These are phyloP conservation scores for Aegilops speltoides DNA, from an alignment of 176 grass and related monocot species.

Conservation along the genomic window DNA sequence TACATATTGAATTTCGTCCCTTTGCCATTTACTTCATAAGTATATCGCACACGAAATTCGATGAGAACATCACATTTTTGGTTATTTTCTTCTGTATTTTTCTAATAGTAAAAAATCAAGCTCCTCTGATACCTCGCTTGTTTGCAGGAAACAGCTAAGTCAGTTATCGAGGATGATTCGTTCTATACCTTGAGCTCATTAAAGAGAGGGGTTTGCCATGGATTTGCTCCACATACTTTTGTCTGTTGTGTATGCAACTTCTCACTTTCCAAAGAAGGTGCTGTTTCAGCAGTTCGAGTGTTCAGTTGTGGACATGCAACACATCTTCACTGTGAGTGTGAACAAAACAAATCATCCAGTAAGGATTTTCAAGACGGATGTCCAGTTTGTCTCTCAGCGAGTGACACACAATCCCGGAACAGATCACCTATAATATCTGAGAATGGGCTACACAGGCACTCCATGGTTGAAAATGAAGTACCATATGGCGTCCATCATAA, in stretches of 20 bases:
- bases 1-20: slow-evolving; percentile 27
- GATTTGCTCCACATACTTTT: slow-evolving; percentile 74
- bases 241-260: slow-evolving; percentile 88
- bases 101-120: background rate
- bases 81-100: slow-evolving; percentile 23
- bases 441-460: slow-evolving; percentile 47
- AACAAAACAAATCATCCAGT: slow-evolving; percentile 57
- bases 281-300: slow-evolving; percentile 59
- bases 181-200: slow-evolving; percentile 92
- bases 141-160: slow-evolving; percentile 90
- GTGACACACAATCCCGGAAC: slow-evolving; percentile 36
- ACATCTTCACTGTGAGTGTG: slow-evolving; percentile 87
- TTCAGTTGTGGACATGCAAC: slow-evolving; percentile 92
- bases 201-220: slow-evolving; percentile 90
- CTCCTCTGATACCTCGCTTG: slow-evolving; percentile 17
- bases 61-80: background rate
- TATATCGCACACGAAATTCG: background rate
- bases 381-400: slow-evolving; percentile 69
- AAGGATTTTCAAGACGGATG: slow-evolving; percentile 50
- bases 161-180: slow-evolving; percentile 93
- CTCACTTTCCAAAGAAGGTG: slow-evolving; percentile 70
- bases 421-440: slow-evolving; percentile 55
- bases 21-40: slow-evolving; percentile 5
- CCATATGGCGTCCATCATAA: slow-evolving; percentile 45
- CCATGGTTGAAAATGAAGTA: slow-evolving; percentile 32